phyloP scores from a whole-genome alignment of 805 yeast genomes.

The Yarrowia sp. region DNA sequence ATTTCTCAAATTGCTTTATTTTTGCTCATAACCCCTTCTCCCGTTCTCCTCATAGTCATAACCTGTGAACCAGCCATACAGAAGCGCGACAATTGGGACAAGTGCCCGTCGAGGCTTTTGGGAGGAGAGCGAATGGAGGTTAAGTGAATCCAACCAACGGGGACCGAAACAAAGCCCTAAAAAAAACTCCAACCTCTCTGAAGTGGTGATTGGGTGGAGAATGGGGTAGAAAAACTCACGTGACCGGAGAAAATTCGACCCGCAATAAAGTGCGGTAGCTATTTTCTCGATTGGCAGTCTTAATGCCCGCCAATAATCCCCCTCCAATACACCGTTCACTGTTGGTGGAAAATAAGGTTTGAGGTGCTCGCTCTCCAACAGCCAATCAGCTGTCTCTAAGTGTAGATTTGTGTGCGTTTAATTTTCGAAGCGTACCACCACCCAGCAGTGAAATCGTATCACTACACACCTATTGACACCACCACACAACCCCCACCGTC shows the following conservation, averaged over 20 bases:
- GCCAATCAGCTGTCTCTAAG: slow-evolving; percentile 34
- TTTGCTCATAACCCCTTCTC: no score
- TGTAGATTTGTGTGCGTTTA: slow-evolving; percentile 39
- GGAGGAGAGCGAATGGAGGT: slow-evolving; percentile 7
- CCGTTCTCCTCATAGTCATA: neutral
- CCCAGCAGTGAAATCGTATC: slow-evolving; percentile 39
- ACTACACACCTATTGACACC: slow-evolving; percentile 15
- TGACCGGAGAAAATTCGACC: neutral
- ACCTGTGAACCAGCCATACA: slow-evolving; percentile 37
- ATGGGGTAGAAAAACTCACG: neutral
- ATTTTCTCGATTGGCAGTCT: no score
- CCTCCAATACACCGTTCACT: no score
- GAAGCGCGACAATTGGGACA: slow-evolving; percentile 24
- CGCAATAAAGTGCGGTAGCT: no score
- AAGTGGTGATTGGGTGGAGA: neutral
- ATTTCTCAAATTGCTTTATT: no score
- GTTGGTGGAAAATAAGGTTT: slow-evolving; percentile 18
- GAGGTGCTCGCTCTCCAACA: slow-evolving; percentile 4
- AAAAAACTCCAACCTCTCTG: neutral
- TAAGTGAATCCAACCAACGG: slow-evolving; percentile 6
- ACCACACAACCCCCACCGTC: slow-evolving; percentile 21
- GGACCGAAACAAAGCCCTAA: neutral
- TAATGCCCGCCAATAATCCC: no score
- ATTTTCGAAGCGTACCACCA: slow-evolving; percentile 36
- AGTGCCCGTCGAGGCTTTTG: neutral